Evolutionary conservation across 208 protist genomes (phyloP), one percentile per base, ranked within the genome.

Genomic region (Leishmania guyanensis): DNA sequence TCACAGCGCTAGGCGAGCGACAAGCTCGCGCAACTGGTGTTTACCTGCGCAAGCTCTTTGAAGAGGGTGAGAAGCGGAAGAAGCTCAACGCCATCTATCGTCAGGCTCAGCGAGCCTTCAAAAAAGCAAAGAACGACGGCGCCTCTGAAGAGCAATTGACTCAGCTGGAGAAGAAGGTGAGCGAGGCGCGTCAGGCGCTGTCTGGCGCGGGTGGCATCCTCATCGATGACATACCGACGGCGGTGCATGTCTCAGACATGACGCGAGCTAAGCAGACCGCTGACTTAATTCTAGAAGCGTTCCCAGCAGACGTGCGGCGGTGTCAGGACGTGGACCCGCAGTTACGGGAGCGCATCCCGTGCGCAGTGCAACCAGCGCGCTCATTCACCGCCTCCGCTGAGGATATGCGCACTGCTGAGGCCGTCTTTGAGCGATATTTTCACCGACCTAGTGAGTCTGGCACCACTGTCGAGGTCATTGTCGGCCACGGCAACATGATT

Each of bases 401-500:
- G 12, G 88, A 95, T 75, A 88, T 90, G 87, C 71, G 70, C 14
- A 80, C 62, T 1, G 89, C 85, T 1, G 92, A 95, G 71, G 50
- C 84, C 3, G 89, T 91, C 8, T 94, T 93, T 78, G 78, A 88
- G 68, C 86, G 89, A 10, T 95, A 95, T 81, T 94, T 95, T 75
- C 84, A 94, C 77, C 90, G 92, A 22, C 90, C 92, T 5, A 71
- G 82, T 10, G 83, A 85, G 65, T 72, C 80, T 20, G 64, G n/a
- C 16, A 62, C 53, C 54, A 69, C 86, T 2, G 86, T 92, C 2
- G 92, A 95, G 66, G 81, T 97, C 46, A 92, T 97, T 73, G 92
- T 97, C 20, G 91, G 90, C 16, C 95, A 98, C 78, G 87, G 81
- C 22, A 98, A 98, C 77, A 80, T 98, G 29, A 97, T 98, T 84